phyloP scores from a whole-genome alignment of 176 grass and related monocot genomes.

The Leersia perrieri region DNA sequence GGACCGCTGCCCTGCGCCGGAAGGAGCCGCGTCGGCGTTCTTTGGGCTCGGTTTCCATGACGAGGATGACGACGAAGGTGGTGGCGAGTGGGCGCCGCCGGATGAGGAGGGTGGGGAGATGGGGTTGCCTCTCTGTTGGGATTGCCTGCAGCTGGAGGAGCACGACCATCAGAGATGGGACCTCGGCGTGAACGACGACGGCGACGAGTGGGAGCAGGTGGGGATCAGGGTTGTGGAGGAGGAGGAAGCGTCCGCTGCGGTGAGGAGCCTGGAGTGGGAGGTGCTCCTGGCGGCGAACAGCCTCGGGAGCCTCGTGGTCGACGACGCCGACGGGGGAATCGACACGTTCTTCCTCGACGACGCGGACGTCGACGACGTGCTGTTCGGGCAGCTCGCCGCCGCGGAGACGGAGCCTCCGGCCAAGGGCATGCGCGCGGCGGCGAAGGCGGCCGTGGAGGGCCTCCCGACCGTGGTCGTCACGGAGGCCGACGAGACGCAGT shows the following conservation, averaged over 20 bases:
- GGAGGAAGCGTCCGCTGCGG: conserved; percentile 6
- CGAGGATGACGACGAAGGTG: not conserved
- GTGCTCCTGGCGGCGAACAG: conserved; percentile 69
- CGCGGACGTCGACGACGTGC: conserved; percentile 48
- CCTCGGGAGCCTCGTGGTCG: conserved; percentile 38
- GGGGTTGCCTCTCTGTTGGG: conserved; percentile 47
- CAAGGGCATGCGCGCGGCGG: conserved; percentile 55
- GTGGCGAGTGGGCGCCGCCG: conserved; percentile 16
- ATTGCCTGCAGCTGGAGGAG: conserved; percentile 66
- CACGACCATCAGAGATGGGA: conserved; percentile 45
- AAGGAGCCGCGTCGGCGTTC: conserved; percentile 32
- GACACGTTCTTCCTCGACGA: conserved; percentile 63
- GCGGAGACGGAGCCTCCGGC: conserved; percentile 29
- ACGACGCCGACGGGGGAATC: conserved; percentile 31
- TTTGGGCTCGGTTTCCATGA: conserved; percentile 46
- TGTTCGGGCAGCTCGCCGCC: conserved; percentile 57
- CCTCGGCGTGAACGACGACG: conserved; percentile 31
- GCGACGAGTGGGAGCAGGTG: conserved; percentile 48
- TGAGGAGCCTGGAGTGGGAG: conserved; percentile 69
- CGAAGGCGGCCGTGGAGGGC: conserved; percentile 59
- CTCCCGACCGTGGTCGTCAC: conserved; percentile 55
- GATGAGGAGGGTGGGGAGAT: conserved; percentile 36
- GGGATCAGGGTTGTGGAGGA: conserved; percentile 26
- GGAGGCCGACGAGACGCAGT: conserved; percentile 44
- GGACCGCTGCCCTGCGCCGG: conserved; percentile 3